These are phyloP conservation scores for Penicillium verrucosum DNA, from an alignment of 2,329 filamentous ascomycete species.

Conservation along the genomic window DNA sequence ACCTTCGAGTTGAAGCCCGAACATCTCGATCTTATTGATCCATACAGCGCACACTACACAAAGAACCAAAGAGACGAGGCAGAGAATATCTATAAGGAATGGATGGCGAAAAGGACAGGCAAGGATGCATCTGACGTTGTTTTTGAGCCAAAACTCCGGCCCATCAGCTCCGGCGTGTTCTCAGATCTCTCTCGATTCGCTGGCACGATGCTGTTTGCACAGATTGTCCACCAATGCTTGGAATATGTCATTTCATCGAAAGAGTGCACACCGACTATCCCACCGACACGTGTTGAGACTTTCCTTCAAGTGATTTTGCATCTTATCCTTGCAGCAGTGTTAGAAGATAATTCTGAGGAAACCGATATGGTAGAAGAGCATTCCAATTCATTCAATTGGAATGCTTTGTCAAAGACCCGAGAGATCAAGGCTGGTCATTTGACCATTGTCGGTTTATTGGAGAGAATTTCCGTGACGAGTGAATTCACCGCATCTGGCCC, in stretches of 20 bases:
- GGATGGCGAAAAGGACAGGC: constrained; percentile 82
- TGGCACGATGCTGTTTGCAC: constrained; percentile 77
- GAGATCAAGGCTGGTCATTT: constrained; percentile 40
- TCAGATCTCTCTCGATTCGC: constrained; percentile 74
- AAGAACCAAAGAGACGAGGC: constrained; percentile 97
- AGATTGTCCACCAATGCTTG: constrained; percentile 84
- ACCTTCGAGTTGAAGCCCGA: constrained; percentile 89
- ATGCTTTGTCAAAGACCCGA: constrained; percentile 64
- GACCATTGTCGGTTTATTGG: constrained; percentile 54
- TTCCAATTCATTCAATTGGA: constrained; percentile 66
- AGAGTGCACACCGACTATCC: constrained; percentile 68
- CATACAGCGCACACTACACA: constrained; percentile 92
- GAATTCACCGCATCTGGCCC: constrained; percentile 79
- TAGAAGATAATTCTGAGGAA: constrained; percentile 70
- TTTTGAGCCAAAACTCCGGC: constrained; percentile 79
- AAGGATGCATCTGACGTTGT: constrained; percentile 79
- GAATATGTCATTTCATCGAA: constrained; percentile 72
- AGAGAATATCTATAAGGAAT: constrained; percentile 80
- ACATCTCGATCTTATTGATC: constrained; percentile 83
- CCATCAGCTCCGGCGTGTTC: constrained; percentile 75
- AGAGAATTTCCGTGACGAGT: constrained; percentile 59
- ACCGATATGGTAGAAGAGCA: constrained; percentile 49
- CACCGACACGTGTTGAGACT: constrained; percentile 78
- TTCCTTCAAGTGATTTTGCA: constrained; percentile 91
- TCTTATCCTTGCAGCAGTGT: constrained; percentile 76